Conservation (phyloP, 108 stramenopile species). For the Chaetoceros tenuissimus region DNA sequence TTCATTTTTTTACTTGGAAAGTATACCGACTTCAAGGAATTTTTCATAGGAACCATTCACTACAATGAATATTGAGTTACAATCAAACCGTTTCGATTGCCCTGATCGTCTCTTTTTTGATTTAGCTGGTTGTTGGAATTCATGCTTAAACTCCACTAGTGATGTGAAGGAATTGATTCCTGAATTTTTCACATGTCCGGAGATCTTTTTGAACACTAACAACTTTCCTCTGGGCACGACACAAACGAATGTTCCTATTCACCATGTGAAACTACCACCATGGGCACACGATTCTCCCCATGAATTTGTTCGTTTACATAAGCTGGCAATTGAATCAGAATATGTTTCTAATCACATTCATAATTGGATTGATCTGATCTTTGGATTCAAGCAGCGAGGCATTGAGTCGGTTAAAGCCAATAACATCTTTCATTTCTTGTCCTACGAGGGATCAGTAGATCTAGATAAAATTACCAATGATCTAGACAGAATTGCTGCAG, state of each 20-base stretch:
- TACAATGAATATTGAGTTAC: constrained; percentile 81
- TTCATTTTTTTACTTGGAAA: too few relatives aligned
- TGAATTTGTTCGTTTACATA: constrained; percentile 88
- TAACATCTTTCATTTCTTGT: constrained; percentile 94
- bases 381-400: constrained; percentile 93
- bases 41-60: constrained; percentile 95
- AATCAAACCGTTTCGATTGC: constrained; percentile 92
- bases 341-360: constrained; percentile 84
- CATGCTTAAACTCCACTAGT: constrained; percentile 63
- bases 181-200: constrained; percentile 86
- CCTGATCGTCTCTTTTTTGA: constrained; percentile 91
- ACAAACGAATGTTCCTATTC: constrained; percentile 59
- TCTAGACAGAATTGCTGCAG: constrained; percentile 68
- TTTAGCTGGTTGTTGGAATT: constrained; percentile 58
- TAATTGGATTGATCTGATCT: constrained; percentile 95
- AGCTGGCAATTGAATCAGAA: constrained; percentile 90
- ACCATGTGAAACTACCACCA: constrained; percentile 90
- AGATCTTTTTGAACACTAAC: constrained; percentile 84
- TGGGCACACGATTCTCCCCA: constrained; percentile 90
- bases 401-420: constrained; percentile 67
- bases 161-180: constrained; percentile 94
- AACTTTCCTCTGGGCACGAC: constrained; percentile 80
- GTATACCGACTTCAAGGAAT: too few relatives aligned
- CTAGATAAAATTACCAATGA: constrained; percentile 88
- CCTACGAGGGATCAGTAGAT: constrained; percentile 97